phyloP scores from a whole-genome alignment of 306 rosid genomes.

The Dryas alaskensis region DNA sequence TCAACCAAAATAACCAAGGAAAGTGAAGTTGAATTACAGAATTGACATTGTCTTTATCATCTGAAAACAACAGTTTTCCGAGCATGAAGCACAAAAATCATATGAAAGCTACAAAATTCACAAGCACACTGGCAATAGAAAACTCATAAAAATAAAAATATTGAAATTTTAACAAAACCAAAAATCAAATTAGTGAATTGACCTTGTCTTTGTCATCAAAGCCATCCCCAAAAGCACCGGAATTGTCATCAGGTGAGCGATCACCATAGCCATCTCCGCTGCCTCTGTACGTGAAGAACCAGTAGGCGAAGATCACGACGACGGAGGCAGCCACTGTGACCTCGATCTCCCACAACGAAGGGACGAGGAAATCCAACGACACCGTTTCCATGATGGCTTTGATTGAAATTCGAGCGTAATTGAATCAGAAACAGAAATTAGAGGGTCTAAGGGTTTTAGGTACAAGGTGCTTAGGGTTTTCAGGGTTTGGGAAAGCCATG shows the following conservation, averaged over 20 bases:
- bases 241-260: slow-evolving; percentile 46
- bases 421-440: slow-evolving; percentile 3
- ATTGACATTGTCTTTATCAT: not conserved
- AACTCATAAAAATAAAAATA: not conserved
- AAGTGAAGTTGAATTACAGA: not conserved
- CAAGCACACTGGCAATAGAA: not conserved
- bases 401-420: not conserved
- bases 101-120: slow-evolving; percentile 8
- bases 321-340: slow-evolving; percentile 69
- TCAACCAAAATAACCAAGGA: not conserved
- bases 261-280: slow-evolving; percentile 32
- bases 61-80: not conserved
- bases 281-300: slow-evolving; percentile 55
- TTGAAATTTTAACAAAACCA: not conserved
- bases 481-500: slow-evolving; percentile 44
- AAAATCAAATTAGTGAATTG: slow-evolving; percentile 11
- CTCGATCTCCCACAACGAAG: slow-evolving; percentile 84
- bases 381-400: slow-evolving; percentile 41
- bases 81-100: not conserved
- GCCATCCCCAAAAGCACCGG: slow-evolving; percentile 32
- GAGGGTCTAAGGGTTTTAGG: not conserved
- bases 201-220: slow-evolving; percentile 61
- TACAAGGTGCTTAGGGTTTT: slow-evolving; percentile 33
- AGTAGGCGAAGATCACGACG: slow-evolving; percentile 58
- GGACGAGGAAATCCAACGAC: slow-evolving; percentile 59